A percentile compares a stretch with the other conserved stretches of the same genome.
Conservation (phyloP, 2,329 filamentous ascomycete genomes). For the Escovopsis sp. region DNA sequence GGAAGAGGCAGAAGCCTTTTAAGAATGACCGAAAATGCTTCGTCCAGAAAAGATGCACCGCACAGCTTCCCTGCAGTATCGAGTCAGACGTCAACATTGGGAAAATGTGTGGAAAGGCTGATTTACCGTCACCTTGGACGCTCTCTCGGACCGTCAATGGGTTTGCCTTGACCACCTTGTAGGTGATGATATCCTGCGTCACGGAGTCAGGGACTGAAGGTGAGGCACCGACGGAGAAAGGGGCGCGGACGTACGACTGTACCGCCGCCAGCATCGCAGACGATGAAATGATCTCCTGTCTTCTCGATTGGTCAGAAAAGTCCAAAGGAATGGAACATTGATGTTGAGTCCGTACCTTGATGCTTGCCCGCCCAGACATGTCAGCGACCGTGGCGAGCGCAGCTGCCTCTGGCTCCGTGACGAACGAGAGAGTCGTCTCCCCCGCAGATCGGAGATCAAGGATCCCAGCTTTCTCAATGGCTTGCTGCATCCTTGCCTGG, state of each 20-base stretch:
- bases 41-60: conserved; percentile 26
- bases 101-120: not conserved
- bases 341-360: conserved; percentile 7
- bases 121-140: conserved; percentile 16
- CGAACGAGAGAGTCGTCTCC: conserved; percentile 18
- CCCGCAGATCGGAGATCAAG: conserved; percentile 13
- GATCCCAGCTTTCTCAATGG: conserved; percentile 22
- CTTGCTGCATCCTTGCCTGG: conserved; percentile 21
- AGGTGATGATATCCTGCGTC: conserved; percentile 26
- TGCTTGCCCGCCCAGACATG: conserved; percentile 9
- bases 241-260: conserved; percentile 14
- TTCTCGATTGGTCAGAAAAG: not conserved
- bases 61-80: conserved; percentile 19
- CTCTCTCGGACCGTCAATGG: conserved; percentile 22
- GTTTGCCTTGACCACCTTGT: conserved; percentile 9
- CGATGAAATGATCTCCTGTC: conserved; percentile 13
- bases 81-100: not conserved
- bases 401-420: conserved; percentile 32
- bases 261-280: conserved; percentile 24
- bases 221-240: not conserved
- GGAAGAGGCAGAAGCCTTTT: conserved; percentile 6
- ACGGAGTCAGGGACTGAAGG: not conserved
- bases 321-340: not conserved
- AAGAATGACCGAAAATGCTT: conserved; percentile 19
- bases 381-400: conserved; percentile 23